Base-by-base conservation (phyloP, 1,284 basidiomycete genomes). In the Somion occarium region DNA sequence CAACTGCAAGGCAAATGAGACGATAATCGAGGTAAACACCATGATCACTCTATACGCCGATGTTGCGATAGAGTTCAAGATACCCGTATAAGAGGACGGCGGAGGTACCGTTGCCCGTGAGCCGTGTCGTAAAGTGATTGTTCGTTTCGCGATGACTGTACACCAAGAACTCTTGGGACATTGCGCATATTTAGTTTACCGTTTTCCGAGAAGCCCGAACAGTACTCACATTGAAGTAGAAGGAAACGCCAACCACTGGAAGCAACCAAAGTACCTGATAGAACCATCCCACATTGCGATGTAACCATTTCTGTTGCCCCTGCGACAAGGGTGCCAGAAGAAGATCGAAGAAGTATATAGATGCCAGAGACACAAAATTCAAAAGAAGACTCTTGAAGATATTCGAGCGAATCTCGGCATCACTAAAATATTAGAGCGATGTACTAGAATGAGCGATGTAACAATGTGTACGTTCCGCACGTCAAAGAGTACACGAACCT, bases 1-100 rank as follows among this genome's bases (percentile, higher is more conserved):
- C 51, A 76, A 74, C 3, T 74, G 70, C 39, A 93, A 69, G 5
- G 75, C 74, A 54, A 87, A 82, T 1, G 85, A 85, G 23, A 91
- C 71, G 7, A 79, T 63, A n/a, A 90, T 71, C 9, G 86, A 88
- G 3, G 88, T 91, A 61, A 80, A 70, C 13, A 91, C 79, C 84
- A 93, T 90, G 54, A 91, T 80, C 1, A 76, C 76, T 15, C 89
- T 79, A 59, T 92, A 92, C 3, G 85, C 85, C 5, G 86, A 88
- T 7, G 84, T 84, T 5, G 88, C 86, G 42, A 90, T 74, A 46
- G 81, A 76, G 25, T 78, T 86, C 50, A 91, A 71, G 67, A 90
- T 74, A 11, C 85, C 85, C 5, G 74, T 79, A 62, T 90, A 91
- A 0, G 83, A 9, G 30, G 56, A 63, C 24, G 57, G 68, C 46